Evolutionary conservation across 179 eudicot genomes (phyloP), one percentile per base, ranked within the genome.

Genomic region (Vitellaria paradoxa): DNA sequence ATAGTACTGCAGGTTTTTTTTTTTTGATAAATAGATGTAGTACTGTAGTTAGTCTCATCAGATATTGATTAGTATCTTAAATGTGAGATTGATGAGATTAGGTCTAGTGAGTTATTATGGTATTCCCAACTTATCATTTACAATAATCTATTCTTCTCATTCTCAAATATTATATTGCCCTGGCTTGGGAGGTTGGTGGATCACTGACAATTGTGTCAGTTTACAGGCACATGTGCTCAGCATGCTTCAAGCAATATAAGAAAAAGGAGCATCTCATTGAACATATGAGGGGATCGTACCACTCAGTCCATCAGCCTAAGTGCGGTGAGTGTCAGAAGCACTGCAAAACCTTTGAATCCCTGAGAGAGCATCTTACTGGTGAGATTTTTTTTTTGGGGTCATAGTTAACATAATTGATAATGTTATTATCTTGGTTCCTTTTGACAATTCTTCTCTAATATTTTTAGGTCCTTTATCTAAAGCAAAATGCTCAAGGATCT

Each of bases 311-410:
- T 76, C 80, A 86, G 46, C 88, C 88, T 4, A 81, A 83, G 74
- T 86, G 88, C 37, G 83, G 85, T 9, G 84, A 49, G 2, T 86
- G 88, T 73, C 81, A 79, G 70, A 86, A 86, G 76, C 83, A 89
- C 74, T 91, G 93, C 88, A 91, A 84, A 77, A 86, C 96, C 20
- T 85, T 91, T 83, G 91, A 88, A 83, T 91, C 96, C 64, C 77
- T 91, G 46, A 79, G 92, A 84, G 97, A 93, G 84, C 97, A 93
- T 85, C 73, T 87, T 53, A 85, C 79, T 57, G 96, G 97, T 93
- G 84, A 81, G 72, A 67, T 64, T 68, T 9, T 69, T 68, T 21
- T 62, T 46, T 49, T 69, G 0, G 37, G 37, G 7, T 10, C 21
- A 12, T 65, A 6, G n/a, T 65, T 5, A 72, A 24, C 8, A 4